Evolutionary conservation across 345 rosid species (phyloP).

Genomic region (Anacardium occidentale): DNA sequence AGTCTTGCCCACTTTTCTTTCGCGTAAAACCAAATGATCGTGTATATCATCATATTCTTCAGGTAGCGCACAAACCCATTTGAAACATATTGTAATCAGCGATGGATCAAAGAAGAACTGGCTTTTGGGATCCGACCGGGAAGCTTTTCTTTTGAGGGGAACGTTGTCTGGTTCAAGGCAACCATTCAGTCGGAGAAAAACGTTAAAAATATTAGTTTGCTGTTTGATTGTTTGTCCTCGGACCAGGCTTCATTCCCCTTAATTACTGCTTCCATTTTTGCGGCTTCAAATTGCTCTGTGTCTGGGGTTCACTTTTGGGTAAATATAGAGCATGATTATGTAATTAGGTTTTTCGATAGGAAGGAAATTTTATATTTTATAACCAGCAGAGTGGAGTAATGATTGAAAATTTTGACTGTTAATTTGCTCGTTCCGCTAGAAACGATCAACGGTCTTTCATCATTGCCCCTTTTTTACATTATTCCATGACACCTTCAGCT

Average conservation of each 20-base stretch:
- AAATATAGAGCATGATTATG: not conserved
- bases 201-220: too few species aligned
- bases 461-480: not conserved
- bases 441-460: slow-evolving; percentile 7
- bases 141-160: slow-evolving; percentile 57
- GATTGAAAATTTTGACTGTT: slow-evolving; percentile 22
- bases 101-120: not conserved
- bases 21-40: not conserved
- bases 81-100: not conserved
- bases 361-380: slow-evolving; percentile 5
- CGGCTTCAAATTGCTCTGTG: too few species aligned
- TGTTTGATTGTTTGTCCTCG: slow-evolving; percentile 33
- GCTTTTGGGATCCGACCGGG: slow-evolving; percentile 5
- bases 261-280: slow-evolving; percentile 32
- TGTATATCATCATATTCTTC: not conserved
- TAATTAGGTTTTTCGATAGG: not conserved
- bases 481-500: not conserved
- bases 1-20: not conserved
- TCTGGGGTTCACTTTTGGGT: not conserved
- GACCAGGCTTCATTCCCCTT: slow-evolving; percentile 98
- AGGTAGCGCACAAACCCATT: not conserved
- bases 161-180: slow-evolving; percentile 62
- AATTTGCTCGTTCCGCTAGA: not conserved
- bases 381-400: slow-evolving; percentile 26
- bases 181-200: not conserved